These are phyloP conservation scores for Parafenestella ontariensis DNA, from an alignment of 2,329 filamentous ascomycete species.

Conservation along the genomic window DNA sequence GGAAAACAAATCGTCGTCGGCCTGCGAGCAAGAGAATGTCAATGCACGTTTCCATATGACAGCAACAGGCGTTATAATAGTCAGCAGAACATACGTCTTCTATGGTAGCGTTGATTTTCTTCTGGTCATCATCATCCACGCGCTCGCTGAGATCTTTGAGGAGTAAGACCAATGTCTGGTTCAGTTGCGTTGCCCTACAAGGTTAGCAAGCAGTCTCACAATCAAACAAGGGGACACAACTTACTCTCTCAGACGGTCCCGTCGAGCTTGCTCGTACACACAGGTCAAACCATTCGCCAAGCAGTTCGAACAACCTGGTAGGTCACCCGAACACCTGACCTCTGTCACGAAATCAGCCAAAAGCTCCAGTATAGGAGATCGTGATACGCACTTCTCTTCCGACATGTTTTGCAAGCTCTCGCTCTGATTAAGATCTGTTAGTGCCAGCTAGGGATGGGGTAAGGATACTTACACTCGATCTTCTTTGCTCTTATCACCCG, in stretches of 20 bases:
- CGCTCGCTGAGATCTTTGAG: constrained; percentile 25
- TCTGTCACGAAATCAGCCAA: constrained; percentile 13
- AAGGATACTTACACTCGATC: background rate
- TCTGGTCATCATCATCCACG: constrained; percentile 20
- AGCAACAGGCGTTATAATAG: background rate
- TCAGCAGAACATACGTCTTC: constrained; percentile 17
- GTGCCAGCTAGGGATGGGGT: background rate
- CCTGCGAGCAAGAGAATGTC: constrained; percentile 9
- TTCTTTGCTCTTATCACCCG: background rate
- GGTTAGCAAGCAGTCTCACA: background rate
- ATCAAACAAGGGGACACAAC: background rate
- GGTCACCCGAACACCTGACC: constrained; percentile 45
- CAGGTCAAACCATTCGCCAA: constrained; percentile 31
- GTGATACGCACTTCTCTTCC: constrained; percentile 20
- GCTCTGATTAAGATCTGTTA: background rate
- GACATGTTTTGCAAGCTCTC: constrained; percentile 37
- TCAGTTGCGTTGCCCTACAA: constrained; percentile 25
- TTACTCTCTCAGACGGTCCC: constrained; percentile 43
- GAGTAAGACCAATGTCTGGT: constrained; percentile 23
- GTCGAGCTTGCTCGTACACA: constrained; percentile 41
- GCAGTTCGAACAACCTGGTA: constrained; percentile 44
- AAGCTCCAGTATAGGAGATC: background rate
- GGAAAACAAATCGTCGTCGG: constrained; percentile 25
- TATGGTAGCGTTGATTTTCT: constrained; percentile 23
- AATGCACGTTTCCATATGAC: background rate